Evolutionary conservation across 257 asterid genomes (phyloP).

Genomic region (Misopates orontium): DNA sequence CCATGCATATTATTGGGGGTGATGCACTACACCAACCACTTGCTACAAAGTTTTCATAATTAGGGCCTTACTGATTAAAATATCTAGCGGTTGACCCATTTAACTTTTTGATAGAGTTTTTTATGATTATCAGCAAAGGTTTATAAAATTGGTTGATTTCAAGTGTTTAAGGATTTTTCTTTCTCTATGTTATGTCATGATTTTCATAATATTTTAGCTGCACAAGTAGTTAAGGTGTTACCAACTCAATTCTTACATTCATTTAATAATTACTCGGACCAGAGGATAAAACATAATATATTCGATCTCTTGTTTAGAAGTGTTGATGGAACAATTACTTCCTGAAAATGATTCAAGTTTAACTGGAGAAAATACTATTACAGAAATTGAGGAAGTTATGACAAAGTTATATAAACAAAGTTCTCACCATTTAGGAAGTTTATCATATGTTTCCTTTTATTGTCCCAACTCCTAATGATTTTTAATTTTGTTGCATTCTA

Average conservation of each 20-base stretch:
- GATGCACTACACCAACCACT: constrained; percentile 16
- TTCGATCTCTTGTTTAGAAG: too few relatives aligned
- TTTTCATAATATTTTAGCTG: not conserved
- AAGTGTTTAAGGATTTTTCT: constrained; percentile 1
- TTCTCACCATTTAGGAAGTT: too few relatives aligned
- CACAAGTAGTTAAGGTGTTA: not conserved
- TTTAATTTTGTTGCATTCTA: not conserved
- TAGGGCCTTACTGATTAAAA: constrained; percentile 20
- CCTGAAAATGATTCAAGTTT: not conserved
- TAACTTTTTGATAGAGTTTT: not conserved
- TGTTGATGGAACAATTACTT: not conserved
- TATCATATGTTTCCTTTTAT: too few relatives aligned
- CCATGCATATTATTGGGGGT: constrained; percentile 23
- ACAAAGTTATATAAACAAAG: not conserved
- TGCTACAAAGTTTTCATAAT: not conserved
- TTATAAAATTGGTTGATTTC: constrained; percentile 10
- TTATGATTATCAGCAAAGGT: constrained; percentile 10
- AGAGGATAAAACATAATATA: too few relatives aligned
- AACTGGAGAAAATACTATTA: not conserved
- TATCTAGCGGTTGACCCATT: constrained; percentile 25
- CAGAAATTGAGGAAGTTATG: too few relatives aligned
- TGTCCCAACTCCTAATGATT: too few relatives aligned
- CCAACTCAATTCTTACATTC: not conserved
- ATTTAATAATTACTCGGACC: too few relatives aligned
- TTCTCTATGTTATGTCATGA: constrained; percentile 3